phyloP scores from a whole-genome alignment of 2,329 filamentous ascomycete species.

The Annulohypoxylon truncatum region DNA sequence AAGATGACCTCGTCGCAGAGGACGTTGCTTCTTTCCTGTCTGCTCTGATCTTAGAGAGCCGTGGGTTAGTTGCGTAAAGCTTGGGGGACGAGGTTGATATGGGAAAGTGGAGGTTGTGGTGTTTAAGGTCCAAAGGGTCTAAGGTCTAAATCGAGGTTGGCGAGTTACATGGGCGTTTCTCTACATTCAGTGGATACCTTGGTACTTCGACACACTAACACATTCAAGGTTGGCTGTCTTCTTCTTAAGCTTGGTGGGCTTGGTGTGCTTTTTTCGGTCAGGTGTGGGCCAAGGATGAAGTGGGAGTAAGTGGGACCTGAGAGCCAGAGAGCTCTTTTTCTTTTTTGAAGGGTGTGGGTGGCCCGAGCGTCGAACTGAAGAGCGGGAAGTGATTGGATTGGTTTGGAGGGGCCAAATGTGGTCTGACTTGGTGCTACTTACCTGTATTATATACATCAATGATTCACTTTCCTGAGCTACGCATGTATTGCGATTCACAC shows the following conservation, averaged over 20 bases:
- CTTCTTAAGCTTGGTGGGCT: not conserved
- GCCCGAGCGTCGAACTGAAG: slow-evolving; percentile 22
- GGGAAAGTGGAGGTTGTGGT: slow-evolving; percentile 40
- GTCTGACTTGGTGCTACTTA: slow-evolving; percentile 26
- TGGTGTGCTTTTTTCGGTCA: slow-evolving; percentile 31
- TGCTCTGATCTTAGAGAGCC: slow-evolving; percentile 32
- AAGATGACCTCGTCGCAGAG: slow-evolving; percentile 32
- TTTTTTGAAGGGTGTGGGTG: slow-evolving; percentile 22
- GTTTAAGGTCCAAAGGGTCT: slow-evolving; percentile 20
- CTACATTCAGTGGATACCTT: slow-evolving; percentile 20
- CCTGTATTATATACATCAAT: not conserved
- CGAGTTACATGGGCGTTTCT: slow-evolving; percentile 35
- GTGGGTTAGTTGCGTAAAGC: slow-evolving; percentile 19
- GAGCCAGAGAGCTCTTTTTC: slow-evolving; percentile 26
- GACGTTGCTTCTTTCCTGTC: slow-evolving; percentile 25
- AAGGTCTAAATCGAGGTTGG: slow-evolving; percentile 24
- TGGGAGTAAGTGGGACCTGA: slow-evolving; percentile 6
- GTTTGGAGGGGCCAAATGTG: slow-evolving; percentile 20
- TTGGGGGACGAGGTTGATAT: slow-evolving; percentile 32
- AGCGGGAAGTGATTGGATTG: slow-evolving; percentile 18
- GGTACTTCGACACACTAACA: slow-evolving; percentile 5
- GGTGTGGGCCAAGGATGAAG: slow-evolving; percentile 32
- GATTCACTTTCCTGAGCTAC: not conserved
- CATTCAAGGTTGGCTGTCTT: slow-evolving; percentile 15
- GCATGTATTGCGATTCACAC: not conserved